Conservation (phyloP, 1,139 yeast species). For the Meyerozyma carpophila region DNA sequence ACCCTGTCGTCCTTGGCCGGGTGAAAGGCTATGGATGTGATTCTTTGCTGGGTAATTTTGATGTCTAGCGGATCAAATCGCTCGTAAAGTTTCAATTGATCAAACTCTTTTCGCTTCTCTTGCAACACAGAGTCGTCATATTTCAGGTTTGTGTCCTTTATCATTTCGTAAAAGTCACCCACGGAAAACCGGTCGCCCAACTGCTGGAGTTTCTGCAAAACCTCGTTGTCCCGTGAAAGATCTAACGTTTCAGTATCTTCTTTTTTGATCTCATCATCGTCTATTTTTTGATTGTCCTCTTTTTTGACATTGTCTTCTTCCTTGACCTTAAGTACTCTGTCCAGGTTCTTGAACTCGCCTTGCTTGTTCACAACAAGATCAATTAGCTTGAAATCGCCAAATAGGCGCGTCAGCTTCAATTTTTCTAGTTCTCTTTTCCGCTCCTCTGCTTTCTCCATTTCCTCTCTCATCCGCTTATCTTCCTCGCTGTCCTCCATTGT, state of each 20-base stretch:
- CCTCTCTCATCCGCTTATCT: constrained; percentile 25
- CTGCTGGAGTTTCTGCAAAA: constrained; percentile 35
- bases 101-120: constrained; percentile 47
- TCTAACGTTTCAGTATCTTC: constrained; percentile 7
- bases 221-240: constrained; percentile 28
- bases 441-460: constrained; percentile 30
- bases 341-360: constrained; percentile 30
- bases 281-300: constrained; percentile 6
- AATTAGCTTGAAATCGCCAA: constrained; percentile 56
- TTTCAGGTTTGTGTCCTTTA: constrained; percentile 22
- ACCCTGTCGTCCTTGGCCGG: constrained; percentile 61
- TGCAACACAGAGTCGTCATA: constrained; percentile 36
- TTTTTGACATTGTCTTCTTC: neutral
- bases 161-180: constrained; percentile 69
- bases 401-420: constrained; percentile 48
- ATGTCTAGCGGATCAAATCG: constrained; percentile 66
- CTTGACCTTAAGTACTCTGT: constrained; percentile 16
- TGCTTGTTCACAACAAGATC: constrained; percentile 48
- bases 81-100: constrained; percentile 44
- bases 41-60: constrained; percentile 66
- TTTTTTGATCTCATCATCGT: constrained; percentile 9
- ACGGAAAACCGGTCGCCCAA: constrained; percentile 58
- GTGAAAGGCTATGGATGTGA: constrained; percentile 71
- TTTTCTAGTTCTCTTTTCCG: constrained; percentile 45
- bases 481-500: constrained; percentile 38